Evolutionary conservation across 129 eudicot genomes (phyloP).

Genomic region (Smallanthus sonchifolius): DNA sequence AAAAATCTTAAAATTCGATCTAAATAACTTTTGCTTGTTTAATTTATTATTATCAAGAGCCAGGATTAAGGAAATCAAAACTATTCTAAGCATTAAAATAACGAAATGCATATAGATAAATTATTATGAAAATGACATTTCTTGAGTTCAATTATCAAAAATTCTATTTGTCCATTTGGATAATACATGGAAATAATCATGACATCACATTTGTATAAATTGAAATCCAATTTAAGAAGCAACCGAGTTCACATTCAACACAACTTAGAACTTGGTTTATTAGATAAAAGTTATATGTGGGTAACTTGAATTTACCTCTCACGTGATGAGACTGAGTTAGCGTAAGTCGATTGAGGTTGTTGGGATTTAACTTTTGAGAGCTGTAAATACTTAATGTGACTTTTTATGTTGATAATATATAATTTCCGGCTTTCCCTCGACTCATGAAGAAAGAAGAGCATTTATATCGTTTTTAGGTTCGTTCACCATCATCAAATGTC

Average conservation of each 20-base stretch:
- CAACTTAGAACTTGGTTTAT: too few species aligned
- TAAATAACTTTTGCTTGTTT: not conserved
- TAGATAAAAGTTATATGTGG: too few species aligned
- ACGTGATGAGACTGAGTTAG: too few species aligned
- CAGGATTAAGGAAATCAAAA: not conserved
- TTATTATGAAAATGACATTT: not conserved
- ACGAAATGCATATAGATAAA: not conserved
- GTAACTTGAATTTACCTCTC: too few species aligned
- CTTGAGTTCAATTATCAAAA: not conserved
- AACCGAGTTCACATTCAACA: too few species aligned
- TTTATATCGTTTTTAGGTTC: slow-evolving; percentile 11
- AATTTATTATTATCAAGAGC: not conserved
- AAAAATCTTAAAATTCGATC: not conserved
- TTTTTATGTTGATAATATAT: too few species aligned
- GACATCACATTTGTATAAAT: not conserved
- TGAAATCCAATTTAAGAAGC: not conserved
- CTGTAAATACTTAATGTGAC: too few species aligned
- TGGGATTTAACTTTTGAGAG: too few species aligned
- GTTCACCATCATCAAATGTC: slow-evolving; percentile 14
- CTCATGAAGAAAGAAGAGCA: not conserved
- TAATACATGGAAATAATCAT: not conserved
- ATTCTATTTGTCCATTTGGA: not conserved
- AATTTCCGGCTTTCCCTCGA: too few species aligned
- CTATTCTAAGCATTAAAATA: not conserved
- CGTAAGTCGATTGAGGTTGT: too few species aligned